Conservation (phyloP, 176 grass and related monocot species). For the Themeda triandra region DNA sequence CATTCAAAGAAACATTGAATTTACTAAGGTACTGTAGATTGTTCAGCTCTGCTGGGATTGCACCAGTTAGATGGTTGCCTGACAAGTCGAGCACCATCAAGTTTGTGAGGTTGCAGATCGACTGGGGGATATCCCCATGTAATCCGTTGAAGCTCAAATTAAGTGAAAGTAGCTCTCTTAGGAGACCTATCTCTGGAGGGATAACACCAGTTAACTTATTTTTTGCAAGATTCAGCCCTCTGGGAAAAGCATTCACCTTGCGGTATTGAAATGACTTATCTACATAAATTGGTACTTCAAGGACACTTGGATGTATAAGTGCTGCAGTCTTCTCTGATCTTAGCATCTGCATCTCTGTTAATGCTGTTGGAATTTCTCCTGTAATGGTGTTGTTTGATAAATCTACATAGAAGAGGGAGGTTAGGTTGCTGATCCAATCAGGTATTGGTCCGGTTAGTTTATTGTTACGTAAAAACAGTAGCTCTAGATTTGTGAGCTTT, state of each 20-base stretch:
- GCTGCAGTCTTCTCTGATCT: not conserved
- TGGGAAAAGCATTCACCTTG: not conserved
- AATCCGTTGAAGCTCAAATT: slow-evolving; percentile 32
- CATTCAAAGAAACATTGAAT: slow-evolving; percentile 31
- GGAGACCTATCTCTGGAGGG: not conserved
- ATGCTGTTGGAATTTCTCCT: not conserved
- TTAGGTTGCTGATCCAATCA: slow-evolving; percentile 29
- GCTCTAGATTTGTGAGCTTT: slow-evolving; percentile 16
- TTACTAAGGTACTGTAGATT: slow-evolving; percentile 14
- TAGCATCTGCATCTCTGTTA: slow-evolving; percentile 22
- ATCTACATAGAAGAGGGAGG: slow-evolving; percentile 10
- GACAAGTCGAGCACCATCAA: slow-evolving; percentile 11
- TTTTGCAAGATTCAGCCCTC: not conserved
- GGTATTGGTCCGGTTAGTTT: slow-evolving; percentile 5
- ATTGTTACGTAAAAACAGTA: slow-evolving; percentile 24
- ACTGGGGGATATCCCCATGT: not conserved
- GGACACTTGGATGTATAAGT: not conserved
- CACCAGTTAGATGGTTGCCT: slow-evolving; percentile 23
- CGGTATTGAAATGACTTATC: not conserved
- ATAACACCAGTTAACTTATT: not conserved
- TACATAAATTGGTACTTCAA: not conserved
- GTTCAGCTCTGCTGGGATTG: not conserved
- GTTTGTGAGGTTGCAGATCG: slow-evolving; percentile 14
- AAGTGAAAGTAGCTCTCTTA: slow-evolving; percentile 16
- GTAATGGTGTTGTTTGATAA: not conserved